These are phyloP conservation scores for Backusella sp. DNA, from an alignment of 192 early-diverging fungal species.

Conservation along the genomic window DNA sequence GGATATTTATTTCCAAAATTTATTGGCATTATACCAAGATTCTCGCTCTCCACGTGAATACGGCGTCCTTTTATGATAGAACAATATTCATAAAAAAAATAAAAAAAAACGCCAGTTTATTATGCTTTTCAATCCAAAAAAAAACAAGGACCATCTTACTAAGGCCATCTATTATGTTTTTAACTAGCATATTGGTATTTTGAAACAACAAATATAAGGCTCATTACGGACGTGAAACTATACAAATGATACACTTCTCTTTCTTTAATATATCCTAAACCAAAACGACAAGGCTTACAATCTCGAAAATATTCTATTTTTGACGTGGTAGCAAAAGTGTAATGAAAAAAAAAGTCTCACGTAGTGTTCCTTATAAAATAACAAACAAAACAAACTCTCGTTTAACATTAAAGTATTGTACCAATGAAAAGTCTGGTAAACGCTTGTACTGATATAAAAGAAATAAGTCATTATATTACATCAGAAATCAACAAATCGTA, in stretches of 20 bases:
- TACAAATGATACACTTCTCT: neutral
- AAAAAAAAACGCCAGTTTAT: no score
- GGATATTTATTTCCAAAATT: no score
- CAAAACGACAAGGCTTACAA: neutral
- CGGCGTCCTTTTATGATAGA: no score
- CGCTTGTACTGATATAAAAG: neutral
- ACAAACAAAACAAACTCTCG: neutral
- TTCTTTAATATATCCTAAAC: neutral
- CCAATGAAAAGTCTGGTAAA: neutral
- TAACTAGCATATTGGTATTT: neutral
- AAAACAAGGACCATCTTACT: no score
- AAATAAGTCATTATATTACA: neutral
- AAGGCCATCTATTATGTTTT: neutral
- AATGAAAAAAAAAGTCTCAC: neutral
- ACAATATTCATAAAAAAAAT: no score
- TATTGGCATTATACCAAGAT: no score
- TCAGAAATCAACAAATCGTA: neutral
- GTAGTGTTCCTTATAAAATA: neutral
- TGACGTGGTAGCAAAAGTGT: neutral
- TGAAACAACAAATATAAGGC: neutral
- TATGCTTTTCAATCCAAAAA: no score
- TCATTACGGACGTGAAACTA: neutral
- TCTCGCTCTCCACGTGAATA: no score
- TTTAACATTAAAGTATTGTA: neutral
- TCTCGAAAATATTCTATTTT: neutral